phyloP scores from a whole-genome alignment of 257 asterid species.

The Jacaranda mimosifolia region DNA sequence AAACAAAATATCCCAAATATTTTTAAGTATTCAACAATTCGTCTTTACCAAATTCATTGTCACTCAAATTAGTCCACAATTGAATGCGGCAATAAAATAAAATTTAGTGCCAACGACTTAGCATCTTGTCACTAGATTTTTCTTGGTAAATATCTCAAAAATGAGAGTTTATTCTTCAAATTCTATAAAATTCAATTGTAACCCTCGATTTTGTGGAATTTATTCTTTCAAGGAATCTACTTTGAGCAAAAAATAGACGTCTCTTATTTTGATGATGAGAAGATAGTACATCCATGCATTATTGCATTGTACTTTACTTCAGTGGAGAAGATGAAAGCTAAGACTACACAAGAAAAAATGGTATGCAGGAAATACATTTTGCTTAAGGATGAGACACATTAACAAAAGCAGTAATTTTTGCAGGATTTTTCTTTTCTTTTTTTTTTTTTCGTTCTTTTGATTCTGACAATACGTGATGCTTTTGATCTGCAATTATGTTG shows the following conservation, averaged over 20 bases:
- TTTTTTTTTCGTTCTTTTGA: conserved; percentile 21
- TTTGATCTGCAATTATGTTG: conserved; percentile 42
- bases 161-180: not conserved
- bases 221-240: conserved; percentile 40
- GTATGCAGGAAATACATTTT: not conserved
- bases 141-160: not conserved
- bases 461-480: conserved; percentile 50
- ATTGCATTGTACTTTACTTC: conserved; percentile 27
- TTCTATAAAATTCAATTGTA: conserved; percentile 5
- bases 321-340: not conserved
- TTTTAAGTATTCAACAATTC: no score
- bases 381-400: conserved; percentile 32
- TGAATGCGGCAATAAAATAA: no score
- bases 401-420: conserved; percentile 14
- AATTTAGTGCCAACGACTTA: no score
- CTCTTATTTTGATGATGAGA: conserved; percentile 43
- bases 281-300: conserved; percentile 29
- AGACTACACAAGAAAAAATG: not conserved
- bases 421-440: not conserved
- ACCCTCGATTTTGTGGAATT: conserved; percentile 29
- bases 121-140: not conserved
- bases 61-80: no score
- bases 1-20: no score
- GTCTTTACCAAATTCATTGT: no score
- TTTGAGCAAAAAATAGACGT: conserved; percentile 26